Evolutionary conservation across 805 yeast species (phyloP).

Genomic region (Starmera amethionina): DNA sequence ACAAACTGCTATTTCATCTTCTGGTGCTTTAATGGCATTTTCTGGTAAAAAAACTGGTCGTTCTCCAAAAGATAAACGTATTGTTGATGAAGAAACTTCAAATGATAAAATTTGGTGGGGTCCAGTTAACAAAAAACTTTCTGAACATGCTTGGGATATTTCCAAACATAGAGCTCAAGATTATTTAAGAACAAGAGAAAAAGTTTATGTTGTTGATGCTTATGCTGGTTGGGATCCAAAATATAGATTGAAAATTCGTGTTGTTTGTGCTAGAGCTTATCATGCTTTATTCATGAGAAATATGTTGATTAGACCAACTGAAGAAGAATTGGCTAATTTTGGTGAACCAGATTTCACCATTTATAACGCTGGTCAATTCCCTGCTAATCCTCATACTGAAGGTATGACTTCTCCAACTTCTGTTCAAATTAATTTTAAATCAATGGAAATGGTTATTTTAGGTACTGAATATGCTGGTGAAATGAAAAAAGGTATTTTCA

Average conservation of each 20-base stretch:
- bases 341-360: constrained; percentile 98
- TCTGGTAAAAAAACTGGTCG: constrained; percentile 96
- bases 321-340: constrained; percentile 76
- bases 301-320: constrained; percentile 93
- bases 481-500: constrained; percentile 98
- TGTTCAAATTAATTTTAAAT: constrained; percentile 92
- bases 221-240: constrained; percentile 99
- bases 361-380: constrained; percentile 98
- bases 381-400: constrained; percentile 90
- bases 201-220: constrained; percentile 91
- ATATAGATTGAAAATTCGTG: constrained; percentile 90
- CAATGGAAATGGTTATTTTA: constrained; percentile 96
- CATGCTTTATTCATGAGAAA: constrained; percentile 97
- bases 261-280: constrained; percentile 96
- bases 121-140: constrained; percentile 92
- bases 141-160: constrained; percentile 89
- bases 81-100: constrained; percentile 89
- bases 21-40: constrained; percentile 93
- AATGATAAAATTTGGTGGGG: constrained; percentile 96
- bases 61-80: constrained; percentile 96
- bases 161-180: constrained; percentile 95
- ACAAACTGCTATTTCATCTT: constrained; percentile 83
- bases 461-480: constrained; percentile 99
- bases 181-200: constrained; percentile 90
- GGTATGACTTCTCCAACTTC: constrained; percentile 97